Conservation (phyloP, 768 basidiomycete genomes). For the Leccinum truebloodii region DNA sequence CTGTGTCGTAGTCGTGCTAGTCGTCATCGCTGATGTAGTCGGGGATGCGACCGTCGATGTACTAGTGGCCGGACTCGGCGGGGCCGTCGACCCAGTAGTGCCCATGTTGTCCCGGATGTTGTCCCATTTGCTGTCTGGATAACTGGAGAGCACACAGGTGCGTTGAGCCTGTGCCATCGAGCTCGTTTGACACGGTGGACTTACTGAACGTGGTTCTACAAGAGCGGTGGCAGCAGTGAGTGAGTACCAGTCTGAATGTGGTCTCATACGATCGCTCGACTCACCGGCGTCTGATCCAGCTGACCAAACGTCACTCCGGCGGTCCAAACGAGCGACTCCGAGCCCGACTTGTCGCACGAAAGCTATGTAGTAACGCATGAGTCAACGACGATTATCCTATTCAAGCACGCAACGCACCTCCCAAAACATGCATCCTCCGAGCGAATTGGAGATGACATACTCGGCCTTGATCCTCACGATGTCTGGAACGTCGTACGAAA, state of each 20-base stretch:
- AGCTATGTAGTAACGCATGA: constrained; percentile 30
- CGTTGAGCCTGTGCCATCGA: not conserved
- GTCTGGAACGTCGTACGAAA: constrained; percentile 75
- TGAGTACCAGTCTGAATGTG: not conserved
- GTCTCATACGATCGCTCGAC: not conserved
- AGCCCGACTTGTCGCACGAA: constrained; percentile 59
- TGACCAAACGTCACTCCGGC: constrained; percentile 47
- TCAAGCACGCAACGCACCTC: constrained; percentile 35
- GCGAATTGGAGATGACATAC: constrained; percentile 58
- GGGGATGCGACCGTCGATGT: not conserved
- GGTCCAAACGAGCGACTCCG: constrained; percentile 58
- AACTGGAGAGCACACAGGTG: constrained; percentile 37
- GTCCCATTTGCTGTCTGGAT: constrained; percentile 69
- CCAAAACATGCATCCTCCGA: constrained; percentile 79
- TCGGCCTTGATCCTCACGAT: constrained; percentile 66
- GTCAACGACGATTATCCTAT: not conserved
- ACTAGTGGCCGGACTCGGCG: constrained; percentile 24
- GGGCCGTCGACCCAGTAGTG: constrained; percentile 16
- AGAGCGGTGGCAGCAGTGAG: not conserved
- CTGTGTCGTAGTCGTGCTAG: not conserved
- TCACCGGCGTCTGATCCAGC: constrained; percentile 55
- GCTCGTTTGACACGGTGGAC: not conserved
- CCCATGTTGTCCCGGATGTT: constrained; percentile 70
- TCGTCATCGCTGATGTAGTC: not conserved
- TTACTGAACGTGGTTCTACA: constrained; percentile 60